Base-by-base conservation (phyloP, 139 green algal species). In the Limnomonas spitsbergensis region DNA sequence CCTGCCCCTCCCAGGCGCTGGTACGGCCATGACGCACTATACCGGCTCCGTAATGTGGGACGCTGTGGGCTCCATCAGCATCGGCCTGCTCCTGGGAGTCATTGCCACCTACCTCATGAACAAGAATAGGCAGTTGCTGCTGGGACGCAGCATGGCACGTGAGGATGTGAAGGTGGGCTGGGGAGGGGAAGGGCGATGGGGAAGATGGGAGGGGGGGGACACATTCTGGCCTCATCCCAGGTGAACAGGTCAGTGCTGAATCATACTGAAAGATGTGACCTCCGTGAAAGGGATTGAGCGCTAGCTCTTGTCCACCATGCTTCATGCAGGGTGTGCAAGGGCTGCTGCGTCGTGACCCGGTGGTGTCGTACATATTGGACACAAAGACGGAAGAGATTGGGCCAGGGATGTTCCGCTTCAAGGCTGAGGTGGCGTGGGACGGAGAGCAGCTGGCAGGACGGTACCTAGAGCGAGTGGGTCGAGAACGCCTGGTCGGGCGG, bases 381-480 rank as follows among this genome's bases (percentile, higher is more conserved):
- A 88, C 88, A 39, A 97, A 94, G 86, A 93, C 78, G 47, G 94
- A 98, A 81, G 93, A 97, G 82, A 86, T 98, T 4, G 94, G 93
- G 0, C 88, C 93, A 3, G 85, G 87, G 37, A 83, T 93, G 38
- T 96, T 87, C 84, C 85, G 92, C 27, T 96, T 95, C 84, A 92
- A 95, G 77, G 88, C 90, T 1, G 93, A 95, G 56, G 31, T 69
- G 52, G 53, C 68, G 20, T 74, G 68, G 68, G 68, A 74, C 6
- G 53, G 52, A 32, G 39, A 61, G 71, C 14, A 27, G 75, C 37
- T 84, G 47, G 79, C 82, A 24, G 9, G 74, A 37, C 67, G 77
- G 38, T 79, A 78, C 27, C 56, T 84, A 26, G 34, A 80, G 42
- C 61, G 71, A 7, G 76, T 78, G 31, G 79, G 77, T 7, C 54